phyloP scores from a whole-genome alignment of 495 filamentous ascomycete species.

The Terfezia claveryi region DNA sequence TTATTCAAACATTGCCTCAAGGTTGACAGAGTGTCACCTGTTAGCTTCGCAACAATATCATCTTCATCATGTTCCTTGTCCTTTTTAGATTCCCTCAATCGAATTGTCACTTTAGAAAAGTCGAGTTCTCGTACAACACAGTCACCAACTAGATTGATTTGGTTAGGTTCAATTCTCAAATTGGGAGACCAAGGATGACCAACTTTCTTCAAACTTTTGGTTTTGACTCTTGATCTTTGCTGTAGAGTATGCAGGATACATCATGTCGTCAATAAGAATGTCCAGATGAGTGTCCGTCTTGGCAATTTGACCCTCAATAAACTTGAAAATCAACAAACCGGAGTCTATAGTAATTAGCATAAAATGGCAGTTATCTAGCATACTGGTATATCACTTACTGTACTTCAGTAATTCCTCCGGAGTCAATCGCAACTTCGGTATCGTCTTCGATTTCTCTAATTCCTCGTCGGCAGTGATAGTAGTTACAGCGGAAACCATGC shows the following conservation, averaged over 20 bases:
- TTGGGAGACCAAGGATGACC: constrained; percentile 7
- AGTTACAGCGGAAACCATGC: constrained; percentile 20
- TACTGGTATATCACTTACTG: constrained; percentile 24
- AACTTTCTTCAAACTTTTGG: constrained; percentile 58
- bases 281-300: constrained; percentile 61
- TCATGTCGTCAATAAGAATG: constrained; percentile 81
- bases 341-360: constrained; percentile 35
- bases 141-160: constrained; percentile 41
- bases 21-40: constrained; percentile 64
- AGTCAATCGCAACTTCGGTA: constrained; percentile 55
- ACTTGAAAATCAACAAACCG: constrained; percentile 80
- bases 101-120: constrained; percentile 76
- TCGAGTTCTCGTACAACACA: constrained; percentile 92
- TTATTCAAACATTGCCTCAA: constrained; percentile 82
- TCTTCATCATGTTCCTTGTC: constrained; percentile 46
- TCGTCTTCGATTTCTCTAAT: constrained; percentile 26
- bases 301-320: constrained; percentile 67
- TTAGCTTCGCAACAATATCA: constrained; percentile 58
- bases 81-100: constrained; percentile 51
- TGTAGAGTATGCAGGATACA: constrained; percentile 69
- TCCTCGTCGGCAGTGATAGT: not conserved
- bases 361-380: not conserved
- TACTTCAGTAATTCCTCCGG: constrained; percentile 61
- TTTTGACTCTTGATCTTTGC: constrained; percentile 39
- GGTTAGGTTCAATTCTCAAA: not conserved